These are phyloP conservation scores for Aspergillus terreus DNA, from an alignment of 2,329 filamentous ascomycete genomes.

Conservation along the genomic window DNA sequence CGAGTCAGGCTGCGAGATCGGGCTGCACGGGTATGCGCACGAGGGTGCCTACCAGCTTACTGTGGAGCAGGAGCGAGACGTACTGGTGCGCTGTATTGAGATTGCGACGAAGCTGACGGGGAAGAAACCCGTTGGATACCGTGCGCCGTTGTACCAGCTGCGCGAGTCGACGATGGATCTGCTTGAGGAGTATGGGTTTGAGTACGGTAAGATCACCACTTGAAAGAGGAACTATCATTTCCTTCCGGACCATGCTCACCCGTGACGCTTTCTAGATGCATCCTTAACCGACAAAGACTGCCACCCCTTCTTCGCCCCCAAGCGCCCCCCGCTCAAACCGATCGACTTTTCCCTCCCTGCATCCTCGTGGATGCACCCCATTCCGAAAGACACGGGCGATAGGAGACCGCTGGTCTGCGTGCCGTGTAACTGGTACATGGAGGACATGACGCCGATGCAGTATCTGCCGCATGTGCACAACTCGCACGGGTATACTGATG, in stretches of 20 bases:
- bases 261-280: conserved; percentile 25
- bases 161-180: conserved; percentile 39
- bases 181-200: conserved; percentile 39
- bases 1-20: conserved; percentile 53
- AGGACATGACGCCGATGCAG: conserved; percentile 46
- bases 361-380: conserved; percentile 44
- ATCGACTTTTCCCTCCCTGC: conserved; percentile 43
- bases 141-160: conserved; percentile 37
- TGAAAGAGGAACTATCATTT: not conserved
- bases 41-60: conserved; percentile 69
- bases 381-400: conserved; percentile 22
- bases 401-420: conserved; percentile 37
- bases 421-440: conserved; percentile 45
- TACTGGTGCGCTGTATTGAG: conserved; percentile 69
- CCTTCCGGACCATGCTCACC: no score
- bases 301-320: conserved; percentile 39
- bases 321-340: conserved; percentile 31
- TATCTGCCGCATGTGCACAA: conserved; percentile 46
- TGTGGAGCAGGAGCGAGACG: conserved; percentile 67
- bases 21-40: conserved; percentile 60
- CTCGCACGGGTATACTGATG: conserved; percentile 57
- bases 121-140: conserved; percentile 56
- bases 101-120: conserved; percentile 68
- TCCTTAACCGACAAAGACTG: conserved; percentile 43
- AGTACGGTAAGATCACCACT: conserved; percentile 31